A percentile compares a stretch with the other conserved stretches of the same genome.
These are phyloP conservation scores for Phytophthora foliorum DNA, from an alignment of 352 stramenopile species.

Conservation along the genomic window DNA sequence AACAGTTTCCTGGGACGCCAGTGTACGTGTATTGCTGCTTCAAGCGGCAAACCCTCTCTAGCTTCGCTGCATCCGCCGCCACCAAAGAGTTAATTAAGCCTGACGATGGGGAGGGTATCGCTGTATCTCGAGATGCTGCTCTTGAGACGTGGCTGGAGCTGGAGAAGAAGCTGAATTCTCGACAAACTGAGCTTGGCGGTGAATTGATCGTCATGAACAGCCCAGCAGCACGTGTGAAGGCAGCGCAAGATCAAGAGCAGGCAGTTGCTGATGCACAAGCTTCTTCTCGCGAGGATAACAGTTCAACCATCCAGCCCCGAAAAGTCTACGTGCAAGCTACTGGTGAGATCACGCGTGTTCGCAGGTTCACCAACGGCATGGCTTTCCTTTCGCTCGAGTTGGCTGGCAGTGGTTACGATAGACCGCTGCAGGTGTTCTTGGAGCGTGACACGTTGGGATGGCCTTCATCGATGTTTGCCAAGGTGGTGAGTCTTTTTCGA, in stretches of 20 bases:
- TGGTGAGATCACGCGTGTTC: slow-evolving; percentile 49
- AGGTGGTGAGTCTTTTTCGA: slow-evolving; percentile 45
- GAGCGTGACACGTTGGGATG: slow-evolving; percentile 46
- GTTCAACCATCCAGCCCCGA: neutral
- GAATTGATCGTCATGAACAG: slow-evolving; percentile 27
- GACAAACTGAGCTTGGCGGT: slow-evolving; percentile 16
- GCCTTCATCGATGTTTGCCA: slow-evolving; percentile 32
- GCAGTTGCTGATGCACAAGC: slow-evolving; percentile 10
- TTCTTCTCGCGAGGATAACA: neutral
- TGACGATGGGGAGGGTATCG: slow-evolving; percentile 4
- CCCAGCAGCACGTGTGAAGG: slow-evolving; percentile 17
- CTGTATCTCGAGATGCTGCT: slow-evolving; percentile 14
- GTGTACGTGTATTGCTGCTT: slow-evolving; percentile 56
- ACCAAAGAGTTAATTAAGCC: neutral
- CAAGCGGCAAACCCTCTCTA: slow-evolving; percentile 23
- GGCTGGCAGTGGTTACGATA: slow-evolving; percentile 17
- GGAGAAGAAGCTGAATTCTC: slow-evolving; percentile 18
- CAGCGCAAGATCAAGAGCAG: slow-evolving; percentile 28
- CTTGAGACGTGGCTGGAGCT: slow-evolving; percentile 29
- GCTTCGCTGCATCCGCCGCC: neutral
- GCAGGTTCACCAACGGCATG: slow-evolving; percentile 59
- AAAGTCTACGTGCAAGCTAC: slow-evolving; percentile 47
- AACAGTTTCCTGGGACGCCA: slow-evolving; percentile 29
- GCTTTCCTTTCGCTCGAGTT: slow-evolving; percentile 54
- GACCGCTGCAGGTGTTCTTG: slow-evolving; percentile 52